Percentiles rank a stretch among this genome's conserved stretches.
Conservation (phyloP, 2,329 filamentous ascomycete species). For the Didymella arachidicola region DNA sequence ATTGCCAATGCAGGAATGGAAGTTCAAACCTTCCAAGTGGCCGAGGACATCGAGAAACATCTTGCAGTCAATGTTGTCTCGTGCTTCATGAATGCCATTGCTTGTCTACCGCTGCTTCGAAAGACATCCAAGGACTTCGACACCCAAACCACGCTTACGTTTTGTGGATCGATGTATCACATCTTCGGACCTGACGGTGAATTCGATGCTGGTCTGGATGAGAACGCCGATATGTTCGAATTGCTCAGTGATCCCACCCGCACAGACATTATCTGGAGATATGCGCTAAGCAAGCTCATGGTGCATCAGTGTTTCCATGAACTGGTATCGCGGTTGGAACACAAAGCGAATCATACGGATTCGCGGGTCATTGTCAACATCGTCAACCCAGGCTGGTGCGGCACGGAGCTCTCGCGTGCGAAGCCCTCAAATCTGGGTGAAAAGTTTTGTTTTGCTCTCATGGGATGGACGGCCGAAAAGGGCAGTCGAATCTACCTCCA, state of each 20-base stretch:
- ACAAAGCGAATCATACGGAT: background rate
- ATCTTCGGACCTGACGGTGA: background rate
- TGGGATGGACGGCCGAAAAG: background rate
- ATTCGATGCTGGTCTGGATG: background rate
- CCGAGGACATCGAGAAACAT: background rate
- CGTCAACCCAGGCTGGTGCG: background rate
- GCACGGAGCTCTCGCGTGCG: background rate
- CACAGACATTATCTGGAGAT: background rate
- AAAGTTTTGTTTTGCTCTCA: background rate
- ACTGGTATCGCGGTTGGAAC: background rate
- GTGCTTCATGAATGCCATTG: background rate
- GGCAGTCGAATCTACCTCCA: background rate
- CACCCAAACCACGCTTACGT: background rate
- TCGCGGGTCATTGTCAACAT: background rate
- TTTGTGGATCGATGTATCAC: background rate
- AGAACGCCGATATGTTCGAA: background rate
- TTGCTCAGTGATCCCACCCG: background rate
- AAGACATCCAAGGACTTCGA: background rate
- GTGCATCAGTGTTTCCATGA: background rate
- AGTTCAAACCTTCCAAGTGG: background rate
- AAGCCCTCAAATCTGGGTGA: background rate
- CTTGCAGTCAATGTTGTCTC: background rate
- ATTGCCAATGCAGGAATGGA: background rate
- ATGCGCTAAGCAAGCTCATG: background rate
- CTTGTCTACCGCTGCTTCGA: background rate